Evolutionary conservation across 129 eudicot species (phyloP), one percentile per base, ranked within the genome.

Genomic region (Oenanthe sinensis): DNA sequence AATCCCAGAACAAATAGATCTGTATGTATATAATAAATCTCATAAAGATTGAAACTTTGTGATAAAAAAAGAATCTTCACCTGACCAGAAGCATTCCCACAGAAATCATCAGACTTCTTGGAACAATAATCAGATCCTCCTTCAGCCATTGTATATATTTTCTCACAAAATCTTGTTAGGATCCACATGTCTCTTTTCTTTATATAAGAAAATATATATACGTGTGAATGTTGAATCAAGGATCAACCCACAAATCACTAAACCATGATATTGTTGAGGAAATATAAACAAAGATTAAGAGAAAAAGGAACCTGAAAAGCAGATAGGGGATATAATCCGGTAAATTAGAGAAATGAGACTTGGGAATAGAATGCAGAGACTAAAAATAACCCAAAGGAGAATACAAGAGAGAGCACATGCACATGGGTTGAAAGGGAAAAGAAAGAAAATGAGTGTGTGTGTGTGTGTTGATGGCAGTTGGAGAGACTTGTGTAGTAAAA

Each of bases 61-160:
- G 2, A 39, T 39, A 3, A 39, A 39, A 39, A 39, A 39, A 39
- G 36, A 40, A 63, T 44, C 54, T 73, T 44, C 83, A 89, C 93
- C 91, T 89, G 92, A 82, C 87, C 87, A 60, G 82, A 85, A 71
- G 85, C 79, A 82, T 82, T 87, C n/a, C 89, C 95, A 26, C 97
- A 92, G 33, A 86, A 80, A 84, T 92, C 97, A 88, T 92, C 97
- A 3, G 92, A 75, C 49, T 92, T 92, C 78, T 92, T 92, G 39
- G 97, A 88, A 28, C 97, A 92, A 76, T 91, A 89, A 79, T 82
- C 88, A 92, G 97, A 92, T 86, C 97, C 97, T 78, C 97, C 97
- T 87, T 92, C 97, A 0, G 80, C 97, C 95, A 92, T 86, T 80
- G 75, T 44, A 83, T 80, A 84, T 28, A 87, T 76, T 80, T 85